Percentiles rank a stretch among this genome's conserved stretches.
phyloP scores from a whole-genome alignment of 768 basidiomycete genomes.

The Daedalea quercina region DNA sequence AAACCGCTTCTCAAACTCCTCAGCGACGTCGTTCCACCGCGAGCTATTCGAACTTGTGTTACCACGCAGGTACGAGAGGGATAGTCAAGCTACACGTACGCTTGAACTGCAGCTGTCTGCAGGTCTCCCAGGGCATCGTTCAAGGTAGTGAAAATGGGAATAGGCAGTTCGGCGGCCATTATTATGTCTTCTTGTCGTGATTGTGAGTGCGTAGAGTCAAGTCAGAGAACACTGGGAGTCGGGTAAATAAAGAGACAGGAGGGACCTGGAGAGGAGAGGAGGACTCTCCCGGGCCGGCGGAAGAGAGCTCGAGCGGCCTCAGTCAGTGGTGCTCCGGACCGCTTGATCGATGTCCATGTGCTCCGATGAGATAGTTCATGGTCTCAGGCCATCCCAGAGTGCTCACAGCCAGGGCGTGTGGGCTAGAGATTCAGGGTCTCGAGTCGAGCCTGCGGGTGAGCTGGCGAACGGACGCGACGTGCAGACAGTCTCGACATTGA shows the following conservation, averaged over 20 bases:
- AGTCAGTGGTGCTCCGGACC: neutral
- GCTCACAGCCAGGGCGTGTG: too few relatives aligned
- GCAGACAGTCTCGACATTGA: too few relatives aligned
- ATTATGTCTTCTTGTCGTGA: neutral
- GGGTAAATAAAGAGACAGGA: neutral
- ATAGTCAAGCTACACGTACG: conserved; percentile 18
- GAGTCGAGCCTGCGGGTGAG: too few relatives aligned
- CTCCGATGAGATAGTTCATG: too few relatives aligned
- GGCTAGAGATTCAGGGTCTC: too few relatives aligned
- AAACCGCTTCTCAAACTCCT: conserved; percentile 57
- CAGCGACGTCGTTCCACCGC: conserved; percentile 56
- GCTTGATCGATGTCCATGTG: neutral
- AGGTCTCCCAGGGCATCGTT: conserved; percentile 47
- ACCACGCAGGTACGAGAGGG: neutral
- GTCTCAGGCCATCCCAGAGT: too few relatives aligned
- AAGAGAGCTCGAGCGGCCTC: neutral
- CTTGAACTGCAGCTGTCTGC: conserved; percentile 48
- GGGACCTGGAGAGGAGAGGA: neutral
- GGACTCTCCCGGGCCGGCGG: neutral
- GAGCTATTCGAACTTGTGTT: conserved; percentile 21
- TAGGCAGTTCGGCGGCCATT: conserved; percentile 51
- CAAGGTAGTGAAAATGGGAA: conserved; percentile 57
- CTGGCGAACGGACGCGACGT: too few relatives aligned
- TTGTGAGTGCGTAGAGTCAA: neutral
- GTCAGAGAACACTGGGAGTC: neutral